A percentile compares a stretch with the other conserved stretches of the same genome.
Conservation (phyloP, 352 stramenopile species). For the Phytophthora melonis region DNA sequence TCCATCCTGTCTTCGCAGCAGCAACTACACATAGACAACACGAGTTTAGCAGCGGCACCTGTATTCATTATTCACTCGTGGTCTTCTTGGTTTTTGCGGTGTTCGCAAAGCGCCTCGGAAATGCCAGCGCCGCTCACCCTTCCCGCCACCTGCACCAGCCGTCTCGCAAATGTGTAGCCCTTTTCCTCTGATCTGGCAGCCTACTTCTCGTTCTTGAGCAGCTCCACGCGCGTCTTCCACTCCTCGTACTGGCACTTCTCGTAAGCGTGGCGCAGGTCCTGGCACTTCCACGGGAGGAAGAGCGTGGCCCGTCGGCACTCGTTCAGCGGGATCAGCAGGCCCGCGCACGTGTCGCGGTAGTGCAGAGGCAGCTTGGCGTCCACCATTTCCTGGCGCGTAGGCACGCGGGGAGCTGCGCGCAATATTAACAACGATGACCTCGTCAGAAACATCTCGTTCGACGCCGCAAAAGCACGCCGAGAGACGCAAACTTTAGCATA, state of each 20-base stretch:
- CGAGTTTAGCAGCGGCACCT: constrained; percentile 26
- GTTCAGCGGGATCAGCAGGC: constrained; percentile 96
- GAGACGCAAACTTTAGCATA: background rate
- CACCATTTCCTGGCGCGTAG: constrained; percentile 93
- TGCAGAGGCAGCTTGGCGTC: constrained; percentile 93
- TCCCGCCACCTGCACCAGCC: constrained; percentile 10
- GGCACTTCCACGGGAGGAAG: constrained; percentile 96
- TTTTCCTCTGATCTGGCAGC: background rate
- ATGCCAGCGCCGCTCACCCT: constrained; percentile 5
- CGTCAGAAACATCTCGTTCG: constrained; percentile 18
- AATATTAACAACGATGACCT: background rate
- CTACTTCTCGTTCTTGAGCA: constrained; percentile 83
- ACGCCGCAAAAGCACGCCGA: background rate
- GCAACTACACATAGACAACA: constrained; percentile 12
- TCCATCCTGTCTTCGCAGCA: constrained; percentile 14
- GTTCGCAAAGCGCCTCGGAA: background rate
- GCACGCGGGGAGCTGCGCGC: constrained; percentile 69
- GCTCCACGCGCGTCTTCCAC: constrained; percentile 87
- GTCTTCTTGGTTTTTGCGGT: constrained; percentile 7
- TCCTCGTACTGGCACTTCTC: constrained; percentile 99
- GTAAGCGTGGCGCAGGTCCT: constrained; percentile 97
- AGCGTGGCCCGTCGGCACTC: constrained; percentile 94
- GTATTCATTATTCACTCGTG: constrained; percentile 45
- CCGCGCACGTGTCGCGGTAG: constrained; percentile 96
- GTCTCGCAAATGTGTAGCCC: constrained; percentile 9